Evolutionary conservation across 75 land plant genomes (phyloP).

Genomic region (Cupressus sempervirens): DNA sequence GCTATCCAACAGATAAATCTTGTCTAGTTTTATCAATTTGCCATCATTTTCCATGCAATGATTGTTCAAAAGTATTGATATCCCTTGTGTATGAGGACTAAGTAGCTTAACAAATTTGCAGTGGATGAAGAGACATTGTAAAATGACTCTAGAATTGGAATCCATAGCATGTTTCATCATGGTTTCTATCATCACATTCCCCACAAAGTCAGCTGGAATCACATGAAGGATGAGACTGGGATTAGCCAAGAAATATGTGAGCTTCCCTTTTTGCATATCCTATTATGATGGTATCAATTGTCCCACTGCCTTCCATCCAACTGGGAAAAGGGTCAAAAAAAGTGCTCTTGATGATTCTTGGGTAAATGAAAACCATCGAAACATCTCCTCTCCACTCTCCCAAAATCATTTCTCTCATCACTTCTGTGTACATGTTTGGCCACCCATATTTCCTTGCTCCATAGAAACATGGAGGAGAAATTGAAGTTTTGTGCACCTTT

Average conservation of each 20-base stretch:
- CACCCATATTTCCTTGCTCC: conserved; percentile 69
- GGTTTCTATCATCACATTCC: conserved; percentile 58
- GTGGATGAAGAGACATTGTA: conserved; percentile 69
- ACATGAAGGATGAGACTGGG: conserved; percentile 47
- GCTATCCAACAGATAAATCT: not conserved
- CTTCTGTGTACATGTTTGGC: conserved; percentile 82
- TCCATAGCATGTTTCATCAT: conserved; percentile 39
- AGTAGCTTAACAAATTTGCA: conserved; percentile 43
- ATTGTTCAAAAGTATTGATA: not conserved
- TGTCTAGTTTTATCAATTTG: too few species aligned
- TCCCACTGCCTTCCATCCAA: conserved; percentile 77
- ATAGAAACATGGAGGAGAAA: conserved; percentile 75
- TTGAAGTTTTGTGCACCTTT: conserved; percentile 52
- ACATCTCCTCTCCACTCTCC: conserved; percentile 26
- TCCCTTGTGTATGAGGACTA: conserved; percentile 14
- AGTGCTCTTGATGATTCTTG: conserved; percentile 68
- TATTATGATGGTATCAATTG: conserved; percentile 66
- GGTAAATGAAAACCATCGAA: conserved; percentile 55
- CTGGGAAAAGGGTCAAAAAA: conserved; percentile 72
- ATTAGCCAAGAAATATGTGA: conserved; percentile 63
- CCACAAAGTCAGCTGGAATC: conserved; percentile 83
- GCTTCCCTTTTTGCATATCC: conserved; percentile 63
- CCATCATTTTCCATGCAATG: not conserved
- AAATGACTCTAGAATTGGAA: conserved; percentile 20
- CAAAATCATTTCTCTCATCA: conserved; percentile 74